Base-by-base conservation (phyloP, 1,284 basidiomycete genomes). In the Malassezia psittaci region DNA sequence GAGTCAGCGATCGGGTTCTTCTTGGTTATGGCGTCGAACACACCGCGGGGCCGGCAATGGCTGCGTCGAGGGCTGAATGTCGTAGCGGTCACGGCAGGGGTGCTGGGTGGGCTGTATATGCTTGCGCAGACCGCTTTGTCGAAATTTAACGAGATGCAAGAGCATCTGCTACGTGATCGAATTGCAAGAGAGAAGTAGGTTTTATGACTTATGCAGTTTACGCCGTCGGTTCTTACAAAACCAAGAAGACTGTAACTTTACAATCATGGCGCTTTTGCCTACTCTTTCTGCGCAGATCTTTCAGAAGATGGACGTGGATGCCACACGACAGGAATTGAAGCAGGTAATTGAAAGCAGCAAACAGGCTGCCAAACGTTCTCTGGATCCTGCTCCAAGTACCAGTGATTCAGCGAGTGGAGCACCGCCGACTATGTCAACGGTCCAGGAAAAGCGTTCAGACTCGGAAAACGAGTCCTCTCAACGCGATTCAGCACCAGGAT, bases 161-260 rank as follows among this genome's bases (percentile, higher is more conserved):
- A 82, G 46, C 80, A 79, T 51, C 77, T 87, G 47, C 78, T 84
- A 62, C 79, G 82, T 60, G 83, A 86, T 49, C 78, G 81, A 49
- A 65, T 78, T n/a, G 85, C 85, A 6, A 80, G 81, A 55, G 85
- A 90, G 59, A 86, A 82, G 87, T 88, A 66, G 62, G 85, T 48
- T 18, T n/a, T 0, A 7, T 35, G 8, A 38, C 40, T 40, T n/a
- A 40, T 10, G 39, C 54, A 24, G 36, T 38, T 78, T 93, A 24
- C 80, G 83, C 48, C 79, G 83, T 46, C 79, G 90, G 39, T 93
- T 90, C 73, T 78, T 82, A 40, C 83, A 88, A 67, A 89, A 86
- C 49, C 85, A 87, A 64, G 83, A 89, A 60, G 86, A 91, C 71
- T 81, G 83, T 44, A 82, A 83, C 11, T 93, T 85, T 69, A 90